A percentile compares a stretch with the other conserved stretches of the same genome.
Conservation (phyloP, 2,329 filamentous ascomycete species). For the Pseudogymnoascus destructans region DNA sequence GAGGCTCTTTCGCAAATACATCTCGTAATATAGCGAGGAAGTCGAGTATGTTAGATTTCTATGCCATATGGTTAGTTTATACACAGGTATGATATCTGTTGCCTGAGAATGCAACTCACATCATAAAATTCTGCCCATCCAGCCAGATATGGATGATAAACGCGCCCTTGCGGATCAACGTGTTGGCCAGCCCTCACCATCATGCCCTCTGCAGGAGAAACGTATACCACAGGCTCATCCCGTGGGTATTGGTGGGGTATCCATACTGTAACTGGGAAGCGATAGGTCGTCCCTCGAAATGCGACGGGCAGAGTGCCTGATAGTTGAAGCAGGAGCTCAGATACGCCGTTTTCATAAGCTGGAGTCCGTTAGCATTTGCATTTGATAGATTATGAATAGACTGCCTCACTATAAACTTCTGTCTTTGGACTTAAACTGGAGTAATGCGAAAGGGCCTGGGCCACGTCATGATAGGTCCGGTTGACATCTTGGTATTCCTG, state of each 20-base stretch:
- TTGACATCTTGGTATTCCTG: conserved; percentile 92
- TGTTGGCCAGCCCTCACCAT: conserved; percentile 83
- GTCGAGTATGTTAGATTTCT: conserved; percentile 75
- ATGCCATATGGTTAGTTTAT: conserved; percentile 19
- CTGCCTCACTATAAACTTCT: conserved; percentile 75
- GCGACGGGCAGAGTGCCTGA: conserved; percentile 79
- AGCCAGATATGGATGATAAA: conserved; percentile 92
- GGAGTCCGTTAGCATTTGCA: conserved; percentile 16
- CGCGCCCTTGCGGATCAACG: conserved; percentile 80
- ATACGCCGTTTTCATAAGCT: conserved; percentile 83
- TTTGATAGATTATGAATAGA: neutral
- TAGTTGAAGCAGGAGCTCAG: conserved; percentile 74
- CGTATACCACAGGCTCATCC: conserved; percentile 76
- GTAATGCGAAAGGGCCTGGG: conserved; percentile 65
- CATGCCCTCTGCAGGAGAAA: conserved; percentile 82
- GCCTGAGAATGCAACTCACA: conserved; percentile 39
- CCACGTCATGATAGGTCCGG: conserved; percentile 83
- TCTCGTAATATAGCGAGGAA: conserved; percentile 72
- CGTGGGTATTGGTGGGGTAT: conserved; percentile 80
- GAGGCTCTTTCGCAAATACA: conserved; percentile 88
- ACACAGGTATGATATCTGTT: neutral
- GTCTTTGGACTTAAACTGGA: conserved; percentile 73
- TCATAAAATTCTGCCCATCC: conserved; percentile 85
- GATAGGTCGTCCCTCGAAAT: conserved; percentile 80
- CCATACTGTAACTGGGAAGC: conserved; percentile 88